Percentiles rank a stretch among this genome's conserved stretches.
phyloP scores from a whole-genome alignment of 345 rosid species.

The Euclidium syriacum region DNA sequence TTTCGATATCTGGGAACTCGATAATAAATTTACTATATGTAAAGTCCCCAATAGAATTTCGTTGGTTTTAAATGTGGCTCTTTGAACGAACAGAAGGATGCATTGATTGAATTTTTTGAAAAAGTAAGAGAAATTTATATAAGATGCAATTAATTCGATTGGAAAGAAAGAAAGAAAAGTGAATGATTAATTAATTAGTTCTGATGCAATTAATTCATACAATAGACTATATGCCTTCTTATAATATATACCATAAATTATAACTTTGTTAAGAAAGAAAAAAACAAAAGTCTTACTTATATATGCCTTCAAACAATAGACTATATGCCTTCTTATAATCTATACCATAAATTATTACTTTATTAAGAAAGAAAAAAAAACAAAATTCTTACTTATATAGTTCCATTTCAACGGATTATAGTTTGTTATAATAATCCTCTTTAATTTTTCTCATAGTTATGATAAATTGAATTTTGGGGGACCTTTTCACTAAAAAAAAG shows the following conservation, averaged over 20 bases:
- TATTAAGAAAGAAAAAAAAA: too few species aligned
- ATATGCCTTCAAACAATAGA: slow-evolving; percentile 1
- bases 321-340: neutral
- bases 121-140: neutral
- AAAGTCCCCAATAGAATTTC: slow-evolving; percentile 8
- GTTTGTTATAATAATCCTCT: too few species aligned
- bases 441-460: too few species aligned
- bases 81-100: slow-evolving; percentile 1
- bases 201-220: neutral
- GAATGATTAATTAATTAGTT: too few species aligned
- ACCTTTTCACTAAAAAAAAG: too few species aligned
- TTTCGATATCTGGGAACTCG: neutral
- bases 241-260: neutral
- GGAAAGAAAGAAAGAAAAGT: too few species aligned
- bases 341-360: neutral
- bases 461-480: too few species aligned
- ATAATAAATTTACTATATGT: neutral
- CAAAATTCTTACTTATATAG: neutral
- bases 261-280: too few species aligned
- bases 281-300: too few species aligned
- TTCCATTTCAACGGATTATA: slow-evolving; percentile 3
- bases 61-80: slow-evolving; percentile 2
- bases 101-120: neutral
- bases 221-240: neutral
- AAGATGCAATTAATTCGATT: neutral